These are phyloP conservation scores for Colletotrichum sp. DNA, from an alignment of 2,329 filamentous ascomycete genomes.

Conservation along the genomic window DNA sequence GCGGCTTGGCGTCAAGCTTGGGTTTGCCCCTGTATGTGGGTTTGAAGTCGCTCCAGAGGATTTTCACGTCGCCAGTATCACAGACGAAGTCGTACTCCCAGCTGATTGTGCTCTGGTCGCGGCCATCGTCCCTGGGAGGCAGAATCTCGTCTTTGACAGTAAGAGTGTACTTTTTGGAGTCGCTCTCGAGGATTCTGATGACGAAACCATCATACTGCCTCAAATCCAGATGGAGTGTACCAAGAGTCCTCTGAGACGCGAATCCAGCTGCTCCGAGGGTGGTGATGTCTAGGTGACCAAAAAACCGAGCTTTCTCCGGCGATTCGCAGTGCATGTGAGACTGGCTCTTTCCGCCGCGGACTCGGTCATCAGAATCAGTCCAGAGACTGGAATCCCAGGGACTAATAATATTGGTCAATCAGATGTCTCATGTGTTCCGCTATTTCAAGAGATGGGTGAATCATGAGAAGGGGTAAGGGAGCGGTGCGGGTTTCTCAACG, in stretches of 20 bases:
- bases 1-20: conserved; percentile 60
- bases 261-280: conserved; percentile 83
- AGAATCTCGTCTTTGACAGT: conserved; percentile 74
- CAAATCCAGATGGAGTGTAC: conserved; percentile 67
- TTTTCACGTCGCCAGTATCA: conserved; percentile 46
- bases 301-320: conserved; percentile 59
- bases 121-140: conserved; percentile 61
- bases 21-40: conserved; percentile 76
- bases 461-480: neutral
- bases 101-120: conserved; percentile 74
- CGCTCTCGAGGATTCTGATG: conserved; percentile 55
- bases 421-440: neutral
- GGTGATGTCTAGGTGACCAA: conserved; percentile 73
- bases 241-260: conserved; percentile 75
- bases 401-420: conserved; percentile 36
- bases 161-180: conserved; percentile 75
- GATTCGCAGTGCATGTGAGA: conserved; percentile 49
- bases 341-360: conserved; percentile 74
- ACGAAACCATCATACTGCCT: conserved; percentile 65
- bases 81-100: conserved; percentile 75
- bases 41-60: conserved; percentile 70
- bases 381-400: conserved; percentile 66
- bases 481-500: neutral
- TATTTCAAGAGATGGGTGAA: neutral
- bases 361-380: conserved; percentile 75